Percentiles rank a stretch among this genome's conserved stretches.
Conservation (phyloP, 257 asterid species). For the Osmanthus fragrans region DNA sequence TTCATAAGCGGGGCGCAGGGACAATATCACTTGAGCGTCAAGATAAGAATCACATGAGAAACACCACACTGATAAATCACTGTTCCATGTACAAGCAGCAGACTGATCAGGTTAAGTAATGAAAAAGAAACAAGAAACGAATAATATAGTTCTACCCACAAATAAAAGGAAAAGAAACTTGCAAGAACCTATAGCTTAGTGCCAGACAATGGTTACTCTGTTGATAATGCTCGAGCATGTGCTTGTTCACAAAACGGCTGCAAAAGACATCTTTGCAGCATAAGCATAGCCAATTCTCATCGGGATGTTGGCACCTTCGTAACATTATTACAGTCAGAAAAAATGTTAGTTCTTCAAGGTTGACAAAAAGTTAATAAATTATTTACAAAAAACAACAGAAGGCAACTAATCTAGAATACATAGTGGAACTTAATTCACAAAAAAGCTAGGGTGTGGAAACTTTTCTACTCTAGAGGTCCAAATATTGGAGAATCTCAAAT, state of each 20-base stretch:
- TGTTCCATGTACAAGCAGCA: conserved; percentile 31
- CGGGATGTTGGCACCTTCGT: conserved; percentile 69
- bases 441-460: not conserved
- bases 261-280: conserved; percentile 85
- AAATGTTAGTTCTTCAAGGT: not conserved
- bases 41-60: conserved; percentile 84
- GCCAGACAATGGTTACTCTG: conserved; percentile 56
- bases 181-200: conserved; percentile 68
- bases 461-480: not conserved
- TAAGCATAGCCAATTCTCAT: conserved; percentile 85
- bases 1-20: conserved; percentile 61
- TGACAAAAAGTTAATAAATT: not conserved
- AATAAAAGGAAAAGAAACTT: not conserved
- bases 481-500: not conserved
- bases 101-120: not conserved
- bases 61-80: conserved; percentile 95
- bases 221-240: conserved; percentile 82
- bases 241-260: conserved; percentile 91
- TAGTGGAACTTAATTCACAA: not conserved
- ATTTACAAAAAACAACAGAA: not conserved
- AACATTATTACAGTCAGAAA: not conserved
- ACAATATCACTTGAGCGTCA: conserved; percentile 67
- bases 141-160: no score
- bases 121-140: not conserved
- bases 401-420: not conserved